These are phyloP conservation scores for Lactarius hengduanensis DNA, from an alignment of 768 basidiomycete genomes.

Conservation along the genomic window DNA sequence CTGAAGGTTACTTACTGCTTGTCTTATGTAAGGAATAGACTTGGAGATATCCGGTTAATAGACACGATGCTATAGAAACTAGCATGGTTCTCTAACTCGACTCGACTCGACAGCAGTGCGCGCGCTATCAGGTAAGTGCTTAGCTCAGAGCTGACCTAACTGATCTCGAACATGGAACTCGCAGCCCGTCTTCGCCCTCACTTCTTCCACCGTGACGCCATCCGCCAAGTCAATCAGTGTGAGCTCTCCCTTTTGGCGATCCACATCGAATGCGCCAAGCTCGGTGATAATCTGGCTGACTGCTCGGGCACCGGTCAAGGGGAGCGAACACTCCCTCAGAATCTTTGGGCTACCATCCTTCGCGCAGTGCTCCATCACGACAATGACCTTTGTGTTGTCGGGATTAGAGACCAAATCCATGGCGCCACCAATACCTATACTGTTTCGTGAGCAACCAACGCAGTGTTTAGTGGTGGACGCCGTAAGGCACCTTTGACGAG, in stretches of 20 bases:
- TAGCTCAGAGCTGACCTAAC: slow-evolving; percentile 44
- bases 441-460: not conserved
- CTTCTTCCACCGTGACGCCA: slow-evolving; percentile 80
- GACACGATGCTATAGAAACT: too few species aligned
- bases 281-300: slow-evolving; percentile 95
- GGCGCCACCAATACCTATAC: slow-evolving; percentile 85
- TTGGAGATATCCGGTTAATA: too few species aligned
- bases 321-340: slow-evolving; percentile 74
- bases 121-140: not conserved
- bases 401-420: slow-evolving; percentile 98
- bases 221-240: slow-evolving; percentile 80
- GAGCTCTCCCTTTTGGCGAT: slow-evolving; percentile 69
- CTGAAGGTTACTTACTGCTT: too few species aligned
- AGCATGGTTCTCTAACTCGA: not conserved
- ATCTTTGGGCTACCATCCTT: slow-evolving; percentile 92
- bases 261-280: slow-evolving; percentile 86
- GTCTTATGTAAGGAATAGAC: too few species aligned
- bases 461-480: not conserved
- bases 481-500: slow-evolving; percentile 63
- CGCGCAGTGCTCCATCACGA: slow-evolving; percentile 85
- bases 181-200: slow-evolving; percentile 83
- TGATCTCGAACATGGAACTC: slow-evolving; percentile 63
- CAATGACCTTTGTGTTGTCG: slow-evolving; percentile 90
- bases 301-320: slow-evolving; percentile 83
- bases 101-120: not conserved